Conservation (phyloP, 139 green algal genomes). For the Volvox reticuliferus region DNA sequence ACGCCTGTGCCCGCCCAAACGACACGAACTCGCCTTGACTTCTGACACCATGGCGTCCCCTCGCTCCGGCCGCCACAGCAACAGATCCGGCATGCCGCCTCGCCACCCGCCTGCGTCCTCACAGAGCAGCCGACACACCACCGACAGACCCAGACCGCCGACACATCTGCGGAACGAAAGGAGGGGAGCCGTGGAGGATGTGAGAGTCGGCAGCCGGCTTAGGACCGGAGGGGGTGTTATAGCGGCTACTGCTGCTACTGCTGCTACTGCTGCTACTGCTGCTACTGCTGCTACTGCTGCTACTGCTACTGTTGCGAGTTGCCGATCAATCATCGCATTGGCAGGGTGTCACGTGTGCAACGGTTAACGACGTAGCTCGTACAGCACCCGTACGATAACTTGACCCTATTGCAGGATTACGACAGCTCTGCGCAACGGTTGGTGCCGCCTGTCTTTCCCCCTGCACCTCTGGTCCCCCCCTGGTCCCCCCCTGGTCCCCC, state of each 20-base stretch:
- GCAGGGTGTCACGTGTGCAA: too few species aligned
- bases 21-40: constrained; percentile 46
- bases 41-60: constrained; percentile 57
- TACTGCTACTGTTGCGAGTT: too few species aligned
- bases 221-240: neutral
- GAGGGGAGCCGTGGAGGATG: neutral
- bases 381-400: too few species aligned
- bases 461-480: too few species aligned
- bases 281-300: too few species aligned
- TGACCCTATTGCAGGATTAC: too few species aligned
- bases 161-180: constrained; percentile 70
- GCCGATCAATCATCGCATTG: too few species aligned
- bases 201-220: neutral
- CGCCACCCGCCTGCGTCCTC: constrained; percentile 78
- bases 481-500: too few species aligned
- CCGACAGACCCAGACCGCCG: constrained; percentile 74
- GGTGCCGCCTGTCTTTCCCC: too few species aligned
- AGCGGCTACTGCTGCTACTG: too few species aligned
- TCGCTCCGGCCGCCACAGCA: constrained; percentile 80
- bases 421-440: too few species aligned
- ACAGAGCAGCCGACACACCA: constrained; percentile 81
- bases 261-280: neutral
- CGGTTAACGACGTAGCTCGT: too few species aligned
- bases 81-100: constrained; percentile 90
- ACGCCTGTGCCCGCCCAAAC: constrained; percentile 3